Evolutionary conservation across 805 yeast species (phyloP).

Genomic region (Clavispora vitiphila): DNA sequence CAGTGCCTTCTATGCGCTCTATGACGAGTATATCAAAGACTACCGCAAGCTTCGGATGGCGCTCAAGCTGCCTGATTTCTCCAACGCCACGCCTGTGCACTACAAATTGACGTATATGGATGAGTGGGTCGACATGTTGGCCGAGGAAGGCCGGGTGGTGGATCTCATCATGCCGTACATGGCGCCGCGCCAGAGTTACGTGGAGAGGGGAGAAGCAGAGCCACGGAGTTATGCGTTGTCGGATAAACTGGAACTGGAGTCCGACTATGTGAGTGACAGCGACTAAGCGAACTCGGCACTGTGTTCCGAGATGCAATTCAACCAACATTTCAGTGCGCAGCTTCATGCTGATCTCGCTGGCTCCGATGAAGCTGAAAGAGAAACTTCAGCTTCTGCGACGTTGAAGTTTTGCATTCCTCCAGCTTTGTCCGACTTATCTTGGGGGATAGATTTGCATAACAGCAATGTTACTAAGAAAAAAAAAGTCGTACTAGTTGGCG

Average conservation of each 20-base stretch:
- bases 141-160: slow-evolving; percentile 54
- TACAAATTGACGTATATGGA: slow-evolving; percentile 54
- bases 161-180: slow-evolving; percentile 73
- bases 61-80: slow-evolving; percentile 25
- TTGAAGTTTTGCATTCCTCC: too few species aligned
- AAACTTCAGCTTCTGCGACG: too few species aligned
- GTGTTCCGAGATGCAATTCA: too few species aligned
- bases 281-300: too few species aligned
- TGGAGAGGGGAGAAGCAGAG: slow-evolving; percentile 36
- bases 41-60: slow-evolving; percentile 57
- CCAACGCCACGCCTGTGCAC: slow-evolving; percentile 22
- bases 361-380: too few species aligned
- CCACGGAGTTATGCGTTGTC: slow-evolving; percentile 35
- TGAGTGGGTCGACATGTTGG: slow-evolving; percentile 62
- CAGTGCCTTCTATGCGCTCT: slow-evolving; percentile 40
- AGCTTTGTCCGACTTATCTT: too few species aligned
- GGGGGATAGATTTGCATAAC: too few species aligned
- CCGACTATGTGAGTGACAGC: slow-evolving; percentile 35
- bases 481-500: too few species aligned
- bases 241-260: slow-evolving; percentile 16
- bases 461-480: too few species aligned
- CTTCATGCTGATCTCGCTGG: too few species aligned
- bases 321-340: too few species aligned
- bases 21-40: slow-evolving; percentile 60
- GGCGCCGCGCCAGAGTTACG: slow-evolving; percentile 34